phyloP scores from a whole-genome alignment of 2,329 filamentous ascomycete genomes.

The Xylariomycetidae sp. region DNA sequence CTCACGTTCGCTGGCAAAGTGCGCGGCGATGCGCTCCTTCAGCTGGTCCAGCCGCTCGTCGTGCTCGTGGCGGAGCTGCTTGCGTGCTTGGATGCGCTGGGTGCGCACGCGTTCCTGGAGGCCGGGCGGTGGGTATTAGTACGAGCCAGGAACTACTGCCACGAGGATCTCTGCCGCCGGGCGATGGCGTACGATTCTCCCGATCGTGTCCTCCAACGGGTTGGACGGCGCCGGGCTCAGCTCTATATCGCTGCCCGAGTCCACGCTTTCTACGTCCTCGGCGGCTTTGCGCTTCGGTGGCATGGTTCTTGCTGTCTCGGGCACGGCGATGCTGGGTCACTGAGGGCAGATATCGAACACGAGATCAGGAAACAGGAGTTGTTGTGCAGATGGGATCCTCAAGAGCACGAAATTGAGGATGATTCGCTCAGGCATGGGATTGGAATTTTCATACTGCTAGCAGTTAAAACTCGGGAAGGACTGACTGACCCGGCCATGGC shows the following conservation, averaged over 20 bases:
- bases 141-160: too few relatives aligned
- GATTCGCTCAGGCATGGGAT: too few relatives aligned
- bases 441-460: too few relatives aligned
- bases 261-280: constrained; percentile 1
- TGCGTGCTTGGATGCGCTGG: constrained; percentile 12
- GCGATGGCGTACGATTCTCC: constrained; percentile 17
- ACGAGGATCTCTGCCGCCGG: too few relatives aligned
- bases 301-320: constrained; percentile 6
- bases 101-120: constrained; percentile 16
- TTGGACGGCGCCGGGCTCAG: constrained; percentile 4
- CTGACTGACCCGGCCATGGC: too few relatives aligned
- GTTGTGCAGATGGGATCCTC: too few relatives aligned
- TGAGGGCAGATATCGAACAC: too few relatives aligned
- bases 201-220: constrained; percentile 13
- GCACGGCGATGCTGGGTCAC: too few relatives aligned
- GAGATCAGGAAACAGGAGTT: too few relatives aligned
- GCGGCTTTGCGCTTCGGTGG: constrained; percentile 6
- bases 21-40: constrained; percentile 11
- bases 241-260: constrained; percentile 8
- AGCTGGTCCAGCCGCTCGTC: constrained; percentile 6
- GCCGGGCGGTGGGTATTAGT: background rate
- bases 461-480: too few relatives aligned
- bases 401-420: too few relatives aligned
- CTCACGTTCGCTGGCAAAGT: constrained; percentile 12
- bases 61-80: constrained; percentile 12